These are phyloP conservation scores for Hypoxylon sp. DNA, from an alignment of 2,329 filamentous ascomycete species.

Conservation along the genomic window DNA sequence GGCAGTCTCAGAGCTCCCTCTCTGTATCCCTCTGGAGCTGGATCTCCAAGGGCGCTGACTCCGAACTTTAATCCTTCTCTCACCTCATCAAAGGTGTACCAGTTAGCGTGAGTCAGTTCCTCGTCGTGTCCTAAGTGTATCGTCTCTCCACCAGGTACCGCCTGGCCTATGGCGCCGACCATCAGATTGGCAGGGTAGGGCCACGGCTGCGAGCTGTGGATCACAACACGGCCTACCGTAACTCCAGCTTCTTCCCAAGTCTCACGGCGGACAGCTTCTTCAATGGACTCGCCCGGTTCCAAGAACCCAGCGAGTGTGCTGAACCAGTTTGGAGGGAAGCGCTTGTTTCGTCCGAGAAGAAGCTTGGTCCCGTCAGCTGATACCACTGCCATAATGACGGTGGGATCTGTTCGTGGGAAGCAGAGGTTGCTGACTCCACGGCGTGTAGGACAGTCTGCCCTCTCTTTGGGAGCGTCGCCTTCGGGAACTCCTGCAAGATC, in stretches of 20 bases:
- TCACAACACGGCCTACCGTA: conserved; percentile 76
- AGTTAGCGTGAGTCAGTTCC: conserved; percentile 88
- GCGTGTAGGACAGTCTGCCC: conserved; percentile 80
- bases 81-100: conserved; percentile 86
- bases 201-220: conserved; percentile 88
- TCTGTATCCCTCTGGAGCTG: conserved; percentile 71
- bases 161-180: conserved; percentile 89
- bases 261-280: conserved; percentile 84
- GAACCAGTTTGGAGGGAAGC: conserved; percentile 87
- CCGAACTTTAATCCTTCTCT: conserved; percentile 75
- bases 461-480: conserved; percentile 56
- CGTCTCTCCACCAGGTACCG: conserved; percentile 77
- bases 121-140: conserved; percentile 88
- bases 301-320: conserved; percentile 88
- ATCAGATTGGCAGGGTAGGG: conserved; percentile 86
- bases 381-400: conserved; percentile 93
- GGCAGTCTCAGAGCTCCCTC: conserved; percentile 83
- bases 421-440: conserved; percentile 87
- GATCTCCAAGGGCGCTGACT: conserved; percentile 72
- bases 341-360: conserved; percentile 84
- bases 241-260: conserved; percentile 89
- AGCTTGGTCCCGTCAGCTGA: conserved; percentile 79
- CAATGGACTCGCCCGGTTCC: conserved; percentile 84
- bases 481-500: conserved; percentile 62
- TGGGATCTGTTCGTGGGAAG: conserved; percentile 93